Conservation (phyloP, 352 stramenopile genomes). For the Pythium brassicae region DNA sequence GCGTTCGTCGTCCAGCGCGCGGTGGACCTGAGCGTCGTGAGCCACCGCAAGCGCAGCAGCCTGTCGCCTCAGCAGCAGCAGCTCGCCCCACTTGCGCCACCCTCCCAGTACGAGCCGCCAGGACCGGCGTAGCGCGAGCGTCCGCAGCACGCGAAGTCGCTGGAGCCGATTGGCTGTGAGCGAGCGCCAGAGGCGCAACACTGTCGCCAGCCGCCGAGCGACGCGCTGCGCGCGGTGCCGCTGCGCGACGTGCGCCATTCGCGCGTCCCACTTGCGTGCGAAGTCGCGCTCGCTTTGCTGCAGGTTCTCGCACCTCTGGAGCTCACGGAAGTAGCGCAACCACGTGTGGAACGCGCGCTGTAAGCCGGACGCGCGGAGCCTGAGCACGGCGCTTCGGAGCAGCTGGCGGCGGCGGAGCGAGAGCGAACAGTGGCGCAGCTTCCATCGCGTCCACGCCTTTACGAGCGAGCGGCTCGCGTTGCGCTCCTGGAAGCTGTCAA, state of each 20-base stretch:
- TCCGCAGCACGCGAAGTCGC: conserved; percentile 1
- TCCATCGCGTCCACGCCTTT: conserved; percentile 26
- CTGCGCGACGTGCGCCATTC: conserved; percentile 1
- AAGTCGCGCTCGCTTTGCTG: neutral
- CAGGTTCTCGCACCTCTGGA: neutral
- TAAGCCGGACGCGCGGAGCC: neutral
- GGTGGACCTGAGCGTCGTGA: neutral
- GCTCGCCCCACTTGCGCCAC: conserved; percentile 12
- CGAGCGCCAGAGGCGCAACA: conserved; percentile 5
- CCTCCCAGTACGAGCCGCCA: neutral
- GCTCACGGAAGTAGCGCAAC: neutral
- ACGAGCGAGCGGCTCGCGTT: conserved; percentile 10
- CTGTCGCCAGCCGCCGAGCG: neutral
- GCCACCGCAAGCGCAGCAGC: neutral
- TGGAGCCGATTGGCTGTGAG: neutral
- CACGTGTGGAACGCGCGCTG: conserved; percentile 7
- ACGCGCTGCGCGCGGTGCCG: neutral
- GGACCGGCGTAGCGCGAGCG: conserved; percentile 4
- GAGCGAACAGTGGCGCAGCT: conserved; percentile 1
- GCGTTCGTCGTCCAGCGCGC: neutral
- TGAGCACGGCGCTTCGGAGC: neutral
- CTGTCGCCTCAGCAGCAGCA: neutral
- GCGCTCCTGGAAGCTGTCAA: conserved; percentile 48
- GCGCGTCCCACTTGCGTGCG: neutral
- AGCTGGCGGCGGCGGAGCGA: neutral